Evolutionary conservation across 2,329 filamentous ascomycete species (phyloP).

Genomic region (Neofusicoccum sp.): DNA sequence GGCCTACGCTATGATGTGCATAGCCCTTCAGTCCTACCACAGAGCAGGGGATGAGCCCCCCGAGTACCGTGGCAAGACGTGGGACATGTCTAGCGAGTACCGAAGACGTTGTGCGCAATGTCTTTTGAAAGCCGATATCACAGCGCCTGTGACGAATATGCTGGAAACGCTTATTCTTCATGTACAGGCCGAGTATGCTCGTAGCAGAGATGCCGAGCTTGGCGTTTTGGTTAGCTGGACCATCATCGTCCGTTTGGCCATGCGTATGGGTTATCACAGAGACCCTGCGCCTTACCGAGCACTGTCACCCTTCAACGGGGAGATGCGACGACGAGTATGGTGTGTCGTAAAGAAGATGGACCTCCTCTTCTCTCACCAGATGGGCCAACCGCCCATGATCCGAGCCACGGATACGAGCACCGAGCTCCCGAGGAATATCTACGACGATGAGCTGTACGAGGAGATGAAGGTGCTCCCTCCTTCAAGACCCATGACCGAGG

Average conservation of each 20-base stretch:
- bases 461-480: constrained; percentile 66
- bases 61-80: constrained; percentile 68
- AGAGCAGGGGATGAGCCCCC: constrained; percentile 76
- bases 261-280: constrained; percentile 76
- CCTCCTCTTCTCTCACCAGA: constrained; percentile 73
- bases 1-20: constrained; percentile 71
- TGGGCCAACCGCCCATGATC: constrained; percentile 63
- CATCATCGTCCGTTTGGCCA: constrained; percentile 60
- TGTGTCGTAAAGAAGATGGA: constrained; percentile 71
- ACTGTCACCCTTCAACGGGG: constrained; percentile 71
- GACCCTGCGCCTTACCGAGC: constrained; percentile 72
- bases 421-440: constrained; percentile 71
- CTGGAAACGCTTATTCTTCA: constrained; percentile 78
- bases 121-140: constrained; percentile 73
- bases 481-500: constrained; percentile 65
- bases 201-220: constrained; percentile 70
- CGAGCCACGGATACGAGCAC: constrained; percentile 73
- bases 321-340: constrained; percentile 66
- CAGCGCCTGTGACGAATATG: constrained; percentile 69
- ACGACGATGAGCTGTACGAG: constrained; percentile 75
- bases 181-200: constrained; percentile 71
- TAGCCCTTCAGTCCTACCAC: constrained; percentile 76
- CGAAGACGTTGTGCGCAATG: constrained; percentile 74
- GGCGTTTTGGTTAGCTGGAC: constrained; percentile 62
- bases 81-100: constrained; percentile 54